phyloP scores from a whole-genome alignment of 2,329 filamentous ascomycete species.

The Emergomyces orientalis region DNA sequence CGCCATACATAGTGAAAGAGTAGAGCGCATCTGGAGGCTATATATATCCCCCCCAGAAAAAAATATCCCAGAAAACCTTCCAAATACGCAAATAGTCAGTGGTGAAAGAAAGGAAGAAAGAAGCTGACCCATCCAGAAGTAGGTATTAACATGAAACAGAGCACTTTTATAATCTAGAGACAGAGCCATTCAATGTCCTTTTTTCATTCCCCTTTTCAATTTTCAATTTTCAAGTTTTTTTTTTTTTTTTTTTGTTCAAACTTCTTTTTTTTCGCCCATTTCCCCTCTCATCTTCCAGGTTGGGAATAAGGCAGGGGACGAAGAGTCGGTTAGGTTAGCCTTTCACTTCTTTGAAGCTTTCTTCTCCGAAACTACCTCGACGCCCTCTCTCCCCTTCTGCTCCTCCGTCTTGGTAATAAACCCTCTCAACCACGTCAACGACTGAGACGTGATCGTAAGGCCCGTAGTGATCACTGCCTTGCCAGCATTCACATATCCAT shows the following conservation, averaged over 20 bases:
- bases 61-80: background rate
- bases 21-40: background rate
- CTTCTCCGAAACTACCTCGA: background rate
- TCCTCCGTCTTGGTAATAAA: background rate
- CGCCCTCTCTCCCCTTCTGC: background rate
- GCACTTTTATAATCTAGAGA: background rate
- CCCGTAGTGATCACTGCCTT: slow-evolving; percentile 62
- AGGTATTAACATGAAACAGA: background rate
- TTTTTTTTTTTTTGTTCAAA: no score
- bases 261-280: background rate
- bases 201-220: background rate
- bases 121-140: background rate
- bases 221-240: background rate
- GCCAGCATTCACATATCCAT: slow-evolving; percentile 55
- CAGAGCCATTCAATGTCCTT: background rate
- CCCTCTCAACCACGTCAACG: slow-evolving; percentile 46
- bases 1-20: no score
- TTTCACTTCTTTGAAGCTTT: background rate
- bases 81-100: background rate
- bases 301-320: no score
- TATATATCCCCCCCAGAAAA: background rate
- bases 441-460: slow-evolving; percentile 57
- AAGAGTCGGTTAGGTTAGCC: no score
- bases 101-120: background rate
- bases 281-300: background rate